A percentile compares a stretch with the other conserved stretches of the same genome.
Conservation (phyloP, 2,329 filamentous ascomycete species). For the Aspergillus sclerotialis region DNA sequence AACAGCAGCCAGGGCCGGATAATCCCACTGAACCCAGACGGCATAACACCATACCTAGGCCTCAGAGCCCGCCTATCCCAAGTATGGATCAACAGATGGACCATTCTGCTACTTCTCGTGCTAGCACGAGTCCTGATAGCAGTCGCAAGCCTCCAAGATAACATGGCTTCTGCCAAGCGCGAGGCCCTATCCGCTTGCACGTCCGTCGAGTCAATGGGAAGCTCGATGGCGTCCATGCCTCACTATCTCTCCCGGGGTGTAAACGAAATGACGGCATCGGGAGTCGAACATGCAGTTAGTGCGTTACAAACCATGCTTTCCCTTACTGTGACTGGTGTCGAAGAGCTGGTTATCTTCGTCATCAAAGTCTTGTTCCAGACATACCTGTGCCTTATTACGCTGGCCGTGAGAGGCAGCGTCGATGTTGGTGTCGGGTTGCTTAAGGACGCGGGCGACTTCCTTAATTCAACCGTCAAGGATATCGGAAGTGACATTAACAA, state of each 20-base stretch:
- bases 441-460: slow-evolving; percentile 52
- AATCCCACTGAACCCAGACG: slow-evolving; percentile 57
- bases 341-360: slow-evolving; percentile 82
- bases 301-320: slow-evolving; percentile 73
- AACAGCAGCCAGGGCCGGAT: slow-evolving; percentile 48
- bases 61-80: slow-evolving; percentile 85
- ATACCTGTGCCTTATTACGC: slow-evolving; percentile 81
- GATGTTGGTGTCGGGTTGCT: slow-evolving; percentile 59
- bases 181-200: slow-evolving; percentile 86
- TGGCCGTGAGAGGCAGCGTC: slow-evolving; percentile 72
- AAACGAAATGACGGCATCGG: slow-evolving; percentile 73
- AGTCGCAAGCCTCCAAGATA: slow-evolving; percentile 62
- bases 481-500: slow-evolving; percentile 42
- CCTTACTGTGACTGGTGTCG: slow-evolving; percentile 72
- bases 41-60: slow-evolving; percentile 84
- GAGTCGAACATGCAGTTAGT: slow-evolving; percentile 72
- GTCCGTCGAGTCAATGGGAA: slow-evolving; percentile 86
- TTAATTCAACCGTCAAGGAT: slow-evolving; percentile 49
- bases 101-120: slow-evolving; percentile 77
- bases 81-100: slow-evolving; percentile 97
- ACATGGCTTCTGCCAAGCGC: slow-evolving; percentile 66
- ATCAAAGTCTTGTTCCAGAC: slow-evolving; percentile 88
- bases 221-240: slow-evolving; percentile 95
- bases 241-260: slow-evolving; percentile 86
- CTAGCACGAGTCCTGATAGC: slow-evolving; percentile 75